A percentile compares a stretch with the other conserved stretches of the same genome.
Conservation (phyloP, 2,329 filamentous ascomycete species). For the Stemphylium beticola region DNA sequence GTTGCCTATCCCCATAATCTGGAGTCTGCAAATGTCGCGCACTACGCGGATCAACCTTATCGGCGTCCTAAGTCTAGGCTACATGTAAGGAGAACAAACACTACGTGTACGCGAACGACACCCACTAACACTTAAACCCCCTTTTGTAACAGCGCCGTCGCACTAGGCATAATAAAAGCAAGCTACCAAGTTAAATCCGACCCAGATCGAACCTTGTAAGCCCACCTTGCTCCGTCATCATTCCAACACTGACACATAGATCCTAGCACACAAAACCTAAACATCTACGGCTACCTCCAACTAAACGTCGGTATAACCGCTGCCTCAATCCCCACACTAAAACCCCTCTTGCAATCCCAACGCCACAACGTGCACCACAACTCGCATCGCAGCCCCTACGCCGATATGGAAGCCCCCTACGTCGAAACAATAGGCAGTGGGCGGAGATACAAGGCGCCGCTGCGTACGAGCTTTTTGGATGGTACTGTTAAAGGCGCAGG, state of each 20-base stretch:
- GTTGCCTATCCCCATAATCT: conserved; percentile 1
- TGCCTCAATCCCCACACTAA: conserved; percentile 6
- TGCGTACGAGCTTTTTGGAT: neutral
- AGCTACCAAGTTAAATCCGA: neutral
- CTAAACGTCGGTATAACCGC: conserved; percentile 10
- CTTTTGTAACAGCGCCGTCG: neutral
- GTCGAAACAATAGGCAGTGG: neutral
- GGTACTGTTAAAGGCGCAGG: neutral
- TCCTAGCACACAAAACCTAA: neutral
- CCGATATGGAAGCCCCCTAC: neutral
- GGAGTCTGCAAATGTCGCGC: conserved; percentile 3
- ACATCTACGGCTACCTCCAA: neutral
- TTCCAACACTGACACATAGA: neutral
- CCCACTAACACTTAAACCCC: no score
- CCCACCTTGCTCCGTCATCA: neutral
- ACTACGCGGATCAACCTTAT: neutral
- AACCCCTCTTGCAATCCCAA: neutral
- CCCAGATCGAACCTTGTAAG: neutral
- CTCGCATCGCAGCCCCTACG: neutral
- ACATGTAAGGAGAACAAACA: neutral
- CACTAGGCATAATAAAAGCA: neutral
- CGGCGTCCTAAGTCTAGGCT: conserved; percentile 2
- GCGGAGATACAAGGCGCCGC: neutral
- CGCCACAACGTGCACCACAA: neutral
- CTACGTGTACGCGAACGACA: no score